Evolutionary conservation across 2,329 filamentous ascomycete genomes (phyloP), one percentile per base, ranked within the genome.

Genomic region (Penicillium hesseltinei): DNA sequence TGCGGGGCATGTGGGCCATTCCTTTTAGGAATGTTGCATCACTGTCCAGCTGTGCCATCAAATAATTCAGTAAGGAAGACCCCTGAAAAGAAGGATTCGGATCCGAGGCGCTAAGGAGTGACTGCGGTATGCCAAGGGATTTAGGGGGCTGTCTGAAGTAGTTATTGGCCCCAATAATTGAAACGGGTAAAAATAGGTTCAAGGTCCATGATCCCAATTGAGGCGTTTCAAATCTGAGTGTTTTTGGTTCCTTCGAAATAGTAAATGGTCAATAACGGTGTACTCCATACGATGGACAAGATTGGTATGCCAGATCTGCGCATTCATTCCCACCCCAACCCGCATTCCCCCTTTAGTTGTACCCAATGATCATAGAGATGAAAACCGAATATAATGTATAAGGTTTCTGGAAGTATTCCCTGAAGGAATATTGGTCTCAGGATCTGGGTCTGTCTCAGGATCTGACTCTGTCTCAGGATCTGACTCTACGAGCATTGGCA

Each of bases 321-420:
- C 58, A 61, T 62, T 56, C 62, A 59, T 58, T 50, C 39, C 54
- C 35, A 23, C 17, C 13, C 7, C 33, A 23, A 4, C 36, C 44
- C 19, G 47, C 64, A 66, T 64, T 63, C 60, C 45, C 44, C 19
- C 39, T 17, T 50, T 33, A 27, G 27, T 42, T 21, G 17, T 36
- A 7, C 35, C 35, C 10, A 33, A 25, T 51, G n/a, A 31, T 3
- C 13, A 31, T 36, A n/a, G 7, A 25, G 17, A 13, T n/a, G 13
- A 27, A 17, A 21, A 15, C n/a, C 36, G 35, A 19, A 38, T 36
- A 27, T 33, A 38, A 19, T 19, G 1, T 17, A 25, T 25, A 43
- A 15, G 15, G 9, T 13, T 27, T 17, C 25, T 25, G 33, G 15
- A 8, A 29, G 9, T 35, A 7, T n/a, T 21, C 4, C 9, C 23